Evolutionary conservation across 2,329 filamentous ascomycete species (phyloP).

Genomic region (Endoconidiophora laricicola): DNA sequence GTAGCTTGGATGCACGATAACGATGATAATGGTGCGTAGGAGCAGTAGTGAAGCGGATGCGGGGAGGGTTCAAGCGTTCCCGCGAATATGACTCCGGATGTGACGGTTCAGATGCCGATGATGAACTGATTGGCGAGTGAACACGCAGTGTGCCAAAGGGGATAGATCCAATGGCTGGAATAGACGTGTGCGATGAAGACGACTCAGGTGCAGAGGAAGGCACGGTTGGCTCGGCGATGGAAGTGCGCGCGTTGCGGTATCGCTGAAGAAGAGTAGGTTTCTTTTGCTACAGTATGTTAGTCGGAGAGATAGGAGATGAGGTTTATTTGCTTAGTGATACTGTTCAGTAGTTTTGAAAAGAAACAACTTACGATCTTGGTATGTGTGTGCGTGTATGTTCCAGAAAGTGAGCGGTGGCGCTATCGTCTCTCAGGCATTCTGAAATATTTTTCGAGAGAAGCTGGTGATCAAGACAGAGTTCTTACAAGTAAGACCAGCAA

Average conservation of each 20-base stretch:
- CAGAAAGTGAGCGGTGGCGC: slow-evolving; percentile 4
- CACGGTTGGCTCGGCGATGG: background rate
- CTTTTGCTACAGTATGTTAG: slow-evolving; percentile 1
- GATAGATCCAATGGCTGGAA: slow-evolving; percentile 23
- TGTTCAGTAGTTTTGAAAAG: background rate
- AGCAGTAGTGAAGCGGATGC: too few relatives aligned
- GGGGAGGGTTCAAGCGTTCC: too few relatives aligned
- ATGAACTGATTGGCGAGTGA: slow-evolving; percentile 14
- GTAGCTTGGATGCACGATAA: too few relatives aligned
- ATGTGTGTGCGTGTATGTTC: background rate
- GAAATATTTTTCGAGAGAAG: background rate
- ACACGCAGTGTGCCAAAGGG: slow-evolving; percentile 29
- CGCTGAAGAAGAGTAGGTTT: background rate
- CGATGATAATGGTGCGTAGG: too few relatives aligned
- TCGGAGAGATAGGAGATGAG: too few relatives aligned
- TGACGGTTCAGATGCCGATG: background rate
- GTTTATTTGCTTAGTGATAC: too few relatives aligned
- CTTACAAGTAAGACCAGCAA: too few relatives aligned
- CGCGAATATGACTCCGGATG: background rate
- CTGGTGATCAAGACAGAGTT: background rate
- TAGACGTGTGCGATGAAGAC: slow-evolving; percentile 21
- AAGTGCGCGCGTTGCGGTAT: background rate
- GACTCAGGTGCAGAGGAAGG: too few relatives aligned
- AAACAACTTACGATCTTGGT: background rate
- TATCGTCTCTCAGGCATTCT: slow-evolving; percentile 2